Percentiles rank a stretch among this genome's conserved stretches.
Evolutionary conservation across 257 asterid genomes (phyloP).

Genomic region (Asclepias syriaca): DNA sequence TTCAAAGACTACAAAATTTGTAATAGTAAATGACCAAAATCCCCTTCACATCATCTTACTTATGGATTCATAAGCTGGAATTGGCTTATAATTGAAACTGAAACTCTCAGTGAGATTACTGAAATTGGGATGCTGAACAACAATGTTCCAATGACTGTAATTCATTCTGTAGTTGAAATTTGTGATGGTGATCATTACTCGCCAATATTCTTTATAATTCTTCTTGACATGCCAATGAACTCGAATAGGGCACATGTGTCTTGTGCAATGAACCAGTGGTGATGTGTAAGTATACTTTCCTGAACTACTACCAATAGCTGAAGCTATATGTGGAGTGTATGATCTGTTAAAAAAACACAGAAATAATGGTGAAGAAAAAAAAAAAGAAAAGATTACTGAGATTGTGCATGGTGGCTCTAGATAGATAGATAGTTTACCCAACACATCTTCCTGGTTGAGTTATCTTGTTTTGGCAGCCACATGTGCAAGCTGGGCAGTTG

Average conservation of each 20-base stretch:
- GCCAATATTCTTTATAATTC: constrained; percentile 24
- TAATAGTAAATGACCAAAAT: not conserved
- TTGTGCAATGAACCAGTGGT: constrained; percentile 24
- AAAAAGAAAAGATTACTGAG: too few relatives aligned
- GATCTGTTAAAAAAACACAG: constrained; percentile 11
- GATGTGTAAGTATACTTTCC: constrained; percentile 17
- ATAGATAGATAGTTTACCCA: constrained; percentile 2
- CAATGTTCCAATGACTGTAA: constrained; percentile 24
- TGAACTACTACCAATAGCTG: constrained; percentile 15
- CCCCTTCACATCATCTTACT: not conserved
- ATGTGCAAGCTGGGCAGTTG: constrained; percentile 24
- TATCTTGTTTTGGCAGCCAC: constrained; percentile 24
- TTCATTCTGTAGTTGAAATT: constrained; percentile 30
- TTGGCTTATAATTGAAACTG: constrained; percentile 23
- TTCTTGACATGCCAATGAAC: constrained; percentile 29
- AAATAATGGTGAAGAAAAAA: not conserved
- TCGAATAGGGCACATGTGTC: constrained; percentile 26
- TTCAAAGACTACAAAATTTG: not conserved
- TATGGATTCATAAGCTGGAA: constrained; percentile 16
- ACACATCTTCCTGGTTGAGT: constrained; percentile 21
- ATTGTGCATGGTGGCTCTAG: too few relatives aligned
- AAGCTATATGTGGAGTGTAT: constrained; percentile 20
- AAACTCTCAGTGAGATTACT: constrained; percentile 20
- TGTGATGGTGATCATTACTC: constrained; percentile 25
- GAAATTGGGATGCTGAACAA: constrained; percentile 26